Evolutionary conservation across 1,284 basidiomycete species (phyloP), one percentile per base, ranked within the genome.

Genomic region (Apiotrichum akiyoshidainum): DNA sequence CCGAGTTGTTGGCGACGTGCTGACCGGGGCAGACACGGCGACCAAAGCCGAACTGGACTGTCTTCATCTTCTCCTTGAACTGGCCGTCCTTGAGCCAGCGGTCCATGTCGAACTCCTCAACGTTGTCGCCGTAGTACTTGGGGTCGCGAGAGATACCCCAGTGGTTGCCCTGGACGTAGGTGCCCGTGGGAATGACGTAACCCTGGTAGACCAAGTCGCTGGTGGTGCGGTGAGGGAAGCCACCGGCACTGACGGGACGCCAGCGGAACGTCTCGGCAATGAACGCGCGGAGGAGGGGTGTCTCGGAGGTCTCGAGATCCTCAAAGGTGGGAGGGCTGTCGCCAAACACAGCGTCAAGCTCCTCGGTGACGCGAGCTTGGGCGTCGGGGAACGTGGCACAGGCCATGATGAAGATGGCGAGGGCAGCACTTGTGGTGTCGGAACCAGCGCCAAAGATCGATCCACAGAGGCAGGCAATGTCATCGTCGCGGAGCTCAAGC

Each of bases 321-420:
- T 46, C 53, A 35, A 59, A 55, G 2, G 53, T 37, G 8, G 58
- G 58, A 6, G 50, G 47, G 35, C n/a, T 12, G 13, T 19, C 34
- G 21, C 19, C 13, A 26, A 45, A 50, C 13, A 21, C 8, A 26
- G 87, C 80, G 54, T 88, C 85, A 6, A 89, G 70, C 66, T 88
- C 84, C 7, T 82, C 80, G 64, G 85, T 86, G 0, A 87, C 84
- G 37, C 72, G 76, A 3, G 63, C 69, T 57, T 86, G 85, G 2
- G 81, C 78, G 7, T 84, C 80, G 0, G 86, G 86, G 66, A 83
- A 82, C 31, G 77, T 79, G 0, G 86, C 85, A 0, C 87, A 83
- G 0, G 87, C 86, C 81, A 89, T 82, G 22, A 84, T 79, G 39
- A 80, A 76, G 42, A 82, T 78, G 40, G 80, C 82, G 48, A 88